Percentiles rank a stretch among this genome's conserved stretches.
phyloP scores from a whole-genome alignment of 306 rosid genomes.

The Pueraria montana region DNA sequence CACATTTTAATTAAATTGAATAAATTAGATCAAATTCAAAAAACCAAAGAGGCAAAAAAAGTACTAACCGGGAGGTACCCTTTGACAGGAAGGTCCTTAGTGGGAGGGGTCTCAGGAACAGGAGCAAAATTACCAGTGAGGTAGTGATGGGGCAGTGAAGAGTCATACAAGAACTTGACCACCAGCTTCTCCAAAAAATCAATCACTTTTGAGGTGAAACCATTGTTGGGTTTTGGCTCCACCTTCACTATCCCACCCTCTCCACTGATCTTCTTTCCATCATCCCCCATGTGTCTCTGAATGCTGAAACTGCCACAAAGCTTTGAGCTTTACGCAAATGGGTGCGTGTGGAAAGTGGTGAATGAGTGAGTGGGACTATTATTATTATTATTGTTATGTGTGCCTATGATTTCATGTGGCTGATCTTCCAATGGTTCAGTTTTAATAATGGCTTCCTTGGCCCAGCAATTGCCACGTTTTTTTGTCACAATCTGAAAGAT shows the following conservation, averaged over 20 bases:
- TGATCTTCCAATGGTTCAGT: constrained; percentile 10
- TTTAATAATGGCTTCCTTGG: constrained; percentile 1
- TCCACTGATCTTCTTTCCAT: constrained; percentile 37
- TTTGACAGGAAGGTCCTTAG: constrained; percentile 64
- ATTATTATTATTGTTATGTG: background rate
- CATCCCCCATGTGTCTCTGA: constrained; percentile 37
- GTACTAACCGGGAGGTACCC: constrained; percentile 84
- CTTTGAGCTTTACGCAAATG: background rate
- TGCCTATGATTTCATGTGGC: background rate
- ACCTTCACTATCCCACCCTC: constrained; percentile 53
- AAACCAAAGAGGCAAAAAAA: background rate
- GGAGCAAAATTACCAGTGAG: constrained; percentile 89
- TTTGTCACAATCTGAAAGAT: background rate
- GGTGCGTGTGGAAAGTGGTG: background rate
- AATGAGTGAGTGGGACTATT: background rate
- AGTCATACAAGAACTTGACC: constrained; percentile 73
- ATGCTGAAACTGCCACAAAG: background rate
- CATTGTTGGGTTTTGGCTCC: constrained; percentile 78
- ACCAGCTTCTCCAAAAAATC: constrained; percentile 78
- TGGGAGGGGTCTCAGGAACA: constrained; percentile 85
- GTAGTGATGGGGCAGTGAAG: constrained; percentile 76
- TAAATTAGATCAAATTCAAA: background rate
- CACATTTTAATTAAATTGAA: background rate
- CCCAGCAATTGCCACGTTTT: constrained; percentile 44
- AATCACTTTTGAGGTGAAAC: constrained; percentile 63